Percentiles rank a stretch among this genome's conserved stretches.
Evolutionary conservation across 2,329 filamentous ascomycete genomes (phyloP).

Genomic region (Chrysoporthe deuterocubensis): DNA sequence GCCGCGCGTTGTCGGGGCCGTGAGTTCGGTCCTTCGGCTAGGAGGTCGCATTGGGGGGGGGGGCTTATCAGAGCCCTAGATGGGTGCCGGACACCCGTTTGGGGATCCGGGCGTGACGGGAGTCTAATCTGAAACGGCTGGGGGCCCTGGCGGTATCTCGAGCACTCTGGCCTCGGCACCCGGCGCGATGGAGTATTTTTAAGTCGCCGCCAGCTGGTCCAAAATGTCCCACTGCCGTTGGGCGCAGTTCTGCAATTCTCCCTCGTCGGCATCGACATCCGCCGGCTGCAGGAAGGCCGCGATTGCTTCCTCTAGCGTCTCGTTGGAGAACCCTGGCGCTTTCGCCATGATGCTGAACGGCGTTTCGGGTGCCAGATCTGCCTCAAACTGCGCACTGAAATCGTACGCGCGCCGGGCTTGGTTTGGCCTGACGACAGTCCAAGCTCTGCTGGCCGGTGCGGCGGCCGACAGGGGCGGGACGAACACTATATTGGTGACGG

Average conservation of each 20-base stretch:
- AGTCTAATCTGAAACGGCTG: slow-evolving; percentile 26
- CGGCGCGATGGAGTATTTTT: slow-evolving; percentile 34
- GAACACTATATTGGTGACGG: slow-evolving; percentile 82
- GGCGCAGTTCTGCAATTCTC: slow-evolving; percentile 42
- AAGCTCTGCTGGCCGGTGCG: slow-evolving; percentile 50
- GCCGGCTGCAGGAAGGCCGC: slow-evolving; percentile 47
- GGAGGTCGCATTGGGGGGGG: neutral
- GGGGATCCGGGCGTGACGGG: slow-evolving; percentile 14
- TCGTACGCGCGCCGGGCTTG: slow-evolving; percentile 68
- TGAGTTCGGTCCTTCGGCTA: neutral
- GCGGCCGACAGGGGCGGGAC: slow-evolving; percentile 60
- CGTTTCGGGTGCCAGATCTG: slow-evolving; percentile 44
- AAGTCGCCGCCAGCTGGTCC: slow-evolving; percentile 35
- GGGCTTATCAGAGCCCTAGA: neutral
- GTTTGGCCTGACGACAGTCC: slow-evolving; percentile 79
- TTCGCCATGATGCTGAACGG: slow-evolving; percentile 51
- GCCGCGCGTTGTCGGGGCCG: neutral
- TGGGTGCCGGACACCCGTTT: neutral
- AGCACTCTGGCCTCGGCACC: slow-evolving; percentile 23
- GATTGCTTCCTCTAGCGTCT: slow-evolving; percentile 55
- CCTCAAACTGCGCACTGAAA: slow-evolving; percentile 66
- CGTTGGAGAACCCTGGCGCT: slow-evolving; percentile 51
- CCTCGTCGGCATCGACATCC: slow-evolving; percentile 37
- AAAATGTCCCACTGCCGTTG: slow-evolving; percentile 46
- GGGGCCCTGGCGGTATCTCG: slow-evolving; percentile 13